A percentile compares a stretch with the other conserved stretches of the same genome.
These are phyloP conservation scores for Poterioochromonas sp. DNA, from an alignment of 352 stramenopile species.

Conservation along the genomic window DNA sequence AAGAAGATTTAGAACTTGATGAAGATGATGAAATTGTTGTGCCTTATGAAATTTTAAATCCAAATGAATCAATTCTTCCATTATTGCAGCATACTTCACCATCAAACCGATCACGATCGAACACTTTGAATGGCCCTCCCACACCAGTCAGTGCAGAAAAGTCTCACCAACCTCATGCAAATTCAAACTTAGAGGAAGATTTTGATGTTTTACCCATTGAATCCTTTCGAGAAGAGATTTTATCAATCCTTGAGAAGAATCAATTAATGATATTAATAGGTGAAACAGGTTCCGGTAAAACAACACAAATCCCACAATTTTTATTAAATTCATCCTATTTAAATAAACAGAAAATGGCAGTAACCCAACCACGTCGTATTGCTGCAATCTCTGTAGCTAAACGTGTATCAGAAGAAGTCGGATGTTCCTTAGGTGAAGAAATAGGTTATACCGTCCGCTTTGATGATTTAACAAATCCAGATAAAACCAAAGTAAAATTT, in stretches of 20 bases:
- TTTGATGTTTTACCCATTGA: background rate
- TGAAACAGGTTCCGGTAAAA: slow-evolving; percentile 54
- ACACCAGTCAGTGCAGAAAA: no score
- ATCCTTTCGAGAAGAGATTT: background rate
- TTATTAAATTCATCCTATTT: slow-evolving; percentile 68
- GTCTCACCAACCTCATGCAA: no score
- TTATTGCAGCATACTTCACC: no score
- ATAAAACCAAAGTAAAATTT: slow-evolving; percentile 79
- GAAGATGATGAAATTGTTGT: no score
- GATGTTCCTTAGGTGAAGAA: slow-evolving; percentile 51
- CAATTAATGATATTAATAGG: slow-evolving; percentile 15
- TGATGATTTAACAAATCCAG: slow-evolving; percentile 61
- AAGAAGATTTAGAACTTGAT: no score
- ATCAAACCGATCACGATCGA: no score
- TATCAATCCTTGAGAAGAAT: background rate
- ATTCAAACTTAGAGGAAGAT: slow-evolving; percentile 1
- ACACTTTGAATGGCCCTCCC: no score
- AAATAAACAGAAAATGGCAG: slow-evolving; percentile 62
- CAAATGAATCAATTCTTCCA: no score
- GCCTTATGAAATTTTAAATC: no score
- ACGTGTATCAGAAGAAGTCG: slow-evolving; percentile 77
- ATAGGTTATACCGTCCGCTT: slow-evolving; percentile 88
- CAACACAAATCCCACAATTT: slow-evolving; percentile 82
- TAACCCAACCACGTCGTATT: slow-evolving; percentile 83
- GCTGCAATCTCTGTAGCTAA: slow-evolving; percentile 81